Conservation (phyloP, 2,329 filamentous ascomycete species). For the Penicillium digitatum region DNA sequence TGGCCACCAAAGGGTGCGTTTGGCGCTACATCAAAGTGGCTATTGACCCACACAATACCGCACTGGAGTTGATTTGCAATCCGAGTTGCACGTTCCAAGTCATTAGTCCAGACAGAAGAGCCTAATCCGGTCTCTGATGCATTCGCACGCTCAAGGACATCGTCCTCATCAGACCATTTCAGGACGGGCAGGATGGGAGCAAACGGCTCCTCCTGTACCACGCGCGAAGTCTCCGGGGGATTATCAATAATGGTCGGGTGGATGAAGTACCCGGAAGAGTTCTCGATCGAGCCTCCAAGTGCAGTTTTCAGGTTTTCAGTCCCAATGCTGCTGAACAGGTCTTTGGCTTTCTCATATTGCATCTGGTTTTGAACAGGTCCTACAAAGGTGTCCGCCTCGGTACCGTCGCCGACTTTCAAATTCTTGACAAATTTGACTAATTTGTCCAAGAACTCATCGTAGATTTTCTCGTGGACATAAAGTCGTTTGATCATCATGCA, state of each 20-base stretch:
- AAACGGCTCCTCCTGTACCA: slow-evolving; percentile 60
- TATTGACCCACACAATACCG: slow-evolving; percentile 60
- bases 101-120: slow-evolving; percentile 56
- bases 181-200: slow-evolving; percentile 62
- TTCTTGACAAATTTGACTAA: slow-evolving; percentile 46
- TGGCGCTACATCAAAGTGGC: slow-evolving; percentile 31
- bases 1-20: slow-evolving; percentile 48
- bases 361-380: slow-evolving; percentile 62
- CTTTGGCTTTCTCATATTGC: slow-evolving; percentile 60
- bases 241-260: slow-evolving; percentile 57
- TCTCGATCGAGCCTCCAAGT: slow-evolving; percentile 46
- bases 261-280: slow-evolving; percentile 54
- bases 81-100: slow-evolving; percentile 49
- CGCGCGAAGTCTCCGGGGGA: slow-evolving; percentile 52
- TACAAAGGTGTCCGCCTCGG: slow-evolving; percentile 47
- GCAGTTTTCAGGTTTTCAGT: slow-evolving; percentile 53
- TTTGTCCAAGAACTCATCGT: slow-evolving; percentile 52
- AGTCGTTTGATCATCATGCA: slow-evolving; percentile 57
- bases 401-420: slow-evolving; percentile 39
- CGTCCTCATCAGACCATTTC: slow-evolving; percentile 58
- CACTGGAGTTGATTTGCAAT: slow-evolving; percentile 55
- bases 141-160: slow-evolving; percentile 57
- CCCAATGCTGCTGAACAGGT: slow-evolving; percentile 55
- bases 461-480: slow-evolving; percentile 59
- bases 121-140: slow-evolving; percentile 52